phyloP scores from a whole-genome alignment of 2,329 filamentous ascomycete genomes.

The Phyllosticta capitalensis region DNA sequence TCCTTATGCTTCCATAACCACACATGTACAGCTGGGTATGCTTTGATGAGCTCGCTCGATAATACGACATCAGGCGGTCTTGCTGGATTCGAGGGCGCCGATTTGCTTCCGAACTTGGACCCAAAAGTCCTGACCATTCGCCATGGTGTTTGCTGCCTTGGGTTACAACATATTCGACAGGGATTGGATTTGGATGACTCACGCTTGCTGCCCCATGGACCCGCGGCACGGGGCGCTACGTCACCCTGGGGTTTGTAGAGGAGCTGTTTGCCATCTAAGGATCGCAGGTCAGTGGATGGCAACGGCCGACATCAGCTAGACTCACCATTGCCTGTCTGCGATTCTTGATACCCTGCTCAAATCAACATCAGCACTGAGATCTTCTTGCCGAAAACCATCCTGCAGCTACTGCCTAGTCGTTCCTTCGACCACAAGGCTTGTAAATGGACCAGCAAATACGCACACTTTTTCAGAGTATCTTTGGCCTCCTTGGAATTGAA shows the following conservation, averaged over 20 bases:
- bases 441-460: constrained; percentile 12
- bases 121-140: constrained; percentile 36
- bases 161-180: neutral
- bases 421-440: constrained; percentile 10
- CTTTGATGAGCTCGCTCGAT: neutral
- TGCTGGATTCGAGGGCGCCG: constrained; percentile 28
- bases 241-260: constrained; percentile 29
- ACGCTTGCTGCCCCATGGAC: constrained; percentile 34
- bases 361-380: neutral
- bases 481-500: constrained; percentile 37
- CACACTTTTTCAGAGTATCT: constrained; percentile 33
- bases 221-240: constrained; percentile 26
- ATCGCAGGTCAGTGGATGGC: neutral
- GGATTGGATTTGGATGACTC: constrained; percentile 7
- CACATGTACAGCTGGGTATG: constrained; percentile 8
- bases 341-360: constrained; percentile 12
- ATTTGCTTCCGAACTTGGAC: constrained; percentile 38
- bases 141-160: constrained; percentile 28
- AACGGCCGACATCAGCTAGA: constrained; percentile 15
- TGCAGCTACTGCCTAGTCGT: constrained; percentile 20
- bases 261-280: constrained; percentile 17
- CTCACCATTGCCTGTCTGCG: constrained; percentile 6
- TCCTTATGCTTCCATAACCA: constrained; percentile 8
- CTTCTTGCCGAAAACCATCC: neutral
- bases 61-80: constrained; percentile 15